A percentile compares a stretch with the other conserved stretches of the same genome.
Evolutionary conservation across 306 rosid species (phyloP).

Genomic region (Fagus crenata): DNA sequence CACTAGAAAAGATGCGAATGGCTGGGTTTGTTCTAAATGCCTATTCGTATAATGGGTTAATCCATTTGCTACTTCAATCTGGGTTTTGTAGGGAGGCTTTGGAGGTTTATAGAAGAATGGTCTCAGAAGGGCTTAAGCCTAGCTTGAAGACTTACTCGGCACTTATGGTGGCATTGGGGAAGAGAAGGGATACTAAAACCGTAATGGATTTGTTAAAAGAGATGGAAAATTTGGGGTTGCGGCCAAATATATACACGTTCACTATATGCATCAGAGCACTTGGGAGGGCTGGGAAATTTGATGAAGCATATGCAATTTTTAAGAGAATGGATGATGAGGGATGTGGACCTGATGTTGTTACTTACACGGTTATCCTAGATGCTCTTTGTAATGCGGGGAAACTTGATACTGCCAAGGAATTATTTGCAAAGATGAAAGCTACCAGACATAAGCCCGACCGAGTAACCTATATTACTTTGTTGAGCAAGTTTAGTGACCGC

Average conservation of each 20-base stretch:
- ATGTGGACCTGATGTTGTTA: conserved; percentile 86
- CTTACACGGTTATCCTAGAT: conserved; percentile 88
- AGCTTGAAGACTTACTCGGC: conserved; percentile 94
- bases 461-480: conserved; percentile 75
- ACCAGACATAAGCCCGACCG: conserved; percentile 78
- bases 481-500: conserved; percentile 66
- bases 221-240: conserved; percentile 80
- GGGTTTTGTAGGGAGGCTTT: conserved; percentile 68
- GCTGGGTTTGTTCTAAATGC: conserved; percentile 81
- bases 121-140: conserved; percentile 73
- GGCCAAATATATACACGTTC: conserved; percentile 86
- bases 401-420: conserved; percentile 64
- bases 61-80: conserved; percentile 68
- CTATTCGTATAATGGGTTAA: conserved; percentile 87
- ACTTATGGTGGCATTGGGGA: conserved; percentile 84
- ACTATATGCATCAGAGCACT: conserved; percentile 91
- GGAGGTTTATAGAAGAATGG: conserved; percentile 68
- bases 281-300: conserved; percentile 80
- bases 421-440: conserved; percentile 66
- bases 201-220: conserved; percentile 72
- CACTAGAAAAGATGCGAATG: conserved; percentile 62
- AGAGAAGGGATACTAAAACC: conserved; percentile 71
- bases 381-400: conserved; percentile 79
- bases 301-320: conserved; percentile 67
- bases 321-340: conserved; percentile 86